Base-by-base conservation (phyloP, 805 yeast genomes). In the Blastobotrys robertii region DNA sequence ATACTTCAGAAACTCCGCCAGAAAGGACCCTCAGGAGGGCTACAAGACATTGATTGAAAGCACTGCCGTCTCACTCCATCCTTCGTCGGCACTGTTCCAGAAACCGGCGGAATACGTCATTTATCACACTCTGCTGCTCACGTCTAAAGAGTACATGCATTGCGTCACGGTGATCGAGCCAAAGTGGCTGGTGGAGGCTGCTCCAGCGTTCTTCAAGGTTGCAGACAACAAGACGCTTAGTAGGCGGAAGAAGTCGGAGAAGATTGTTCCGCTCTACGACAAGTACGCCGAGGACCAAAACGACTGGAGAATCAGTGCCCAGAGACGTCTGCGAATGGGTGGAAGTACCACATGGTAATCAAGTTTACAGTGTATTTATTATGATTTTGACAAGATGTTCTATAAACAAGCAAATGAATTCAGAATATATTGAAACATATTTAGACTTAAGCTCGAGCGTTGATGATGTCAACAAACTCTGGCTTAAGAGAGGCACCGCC, bases 401-500 rank as follows among this genome's bases (percentile, higher is more conserved):
- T 30, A 12, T 30, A 12, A 30, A 8, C 13, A 12, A 11, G 33
- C n/a, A n/a, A n/a, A n/a, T n/a, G n/a, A n/a, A n/a, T n/a, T n/a
- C n/a, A n/a, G n/a, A n/a, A n/a, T n/a, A n/a, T n/a, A n/a, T n/a
- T n/a, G n/a, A n/a, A n/a, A n/a, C n/a, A 19, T 6, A 16, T 33
- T 15, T 15, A 11, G 8, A 16, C 10, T 38, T 77, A 84, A 64
- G 72, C 70, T 81, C 95, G 82, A 43, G 94, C 84, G 74, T 84
- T 90, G 77, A 92, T 75, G 64, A 92, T 92, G 70, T 86, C 92
- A 62, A 85, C 79, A 63, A 92, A 92, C 74, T 92, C 98, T 54
- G 98, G 95, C 78, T 92, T 92, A 69, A 92, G 79, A 38, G 94
- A 85, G 63, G 98, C 98, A 73, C 98, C 98, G 63, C 98, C 98